Conservation (phyloP, 306 rosid species). For the Trifolium dubium region DNA sequence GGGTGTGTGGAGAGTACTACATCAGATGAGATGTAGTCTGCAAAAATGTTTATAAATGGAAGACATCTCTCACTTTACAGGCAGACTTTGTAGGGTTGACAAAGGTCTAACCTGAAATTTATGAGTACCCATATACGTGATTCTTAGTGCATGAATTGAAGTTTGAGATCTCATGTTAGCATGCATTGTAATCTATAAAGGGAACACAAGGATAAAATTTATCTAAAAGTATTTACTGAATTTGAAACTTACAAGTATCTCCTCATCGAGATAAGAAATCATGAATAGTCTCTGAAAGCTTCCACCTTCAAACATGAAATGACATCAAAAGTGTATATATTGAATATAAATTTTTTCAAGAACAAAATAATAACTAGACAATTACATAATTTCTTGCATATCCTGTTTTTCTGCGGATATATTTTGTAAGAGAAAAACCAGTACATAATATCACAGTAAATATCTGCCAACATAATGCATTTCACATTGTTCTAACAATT, state of each 20-base stretch:
- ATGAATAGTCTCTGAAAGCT: constrained; percentile 77
- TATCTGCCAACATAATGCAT: not conserved
- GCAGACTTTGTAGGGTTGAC: not conserved
- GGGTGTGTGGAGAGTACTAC: not conserved
- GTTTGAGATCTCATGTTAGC: constrained; percentile 3
- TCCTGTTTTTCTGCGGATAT: constrained; percentile 1
- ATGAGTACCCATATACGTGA: not conserved
- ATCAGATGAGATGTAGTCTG: not conserved
- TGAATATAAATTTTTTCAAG: constrained; percentile 21
- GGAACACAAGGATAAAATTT: constrained; percentile 8
- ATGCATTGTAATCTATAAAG: constrained; percentile 20
- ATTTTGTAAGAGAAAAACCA: constrained; percentile 20
- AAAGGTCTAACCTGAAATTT: not conserved
- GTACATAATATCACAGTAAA: constrained; percentile 14
- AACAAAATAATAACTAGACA: constrained; percentile 1
- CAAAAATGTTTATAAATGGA: not conserved
- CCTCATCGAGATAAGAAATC: constrained; percentile 96
- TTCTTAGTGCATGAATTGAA: constrained; percentile 17
- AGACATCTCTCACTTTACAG: not conserved
- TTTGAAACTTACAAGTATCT: constrained; percentile 81
- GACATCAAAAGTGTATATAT: constrained; percentile 6
- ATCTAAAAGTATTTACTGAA: constrained; percentile 27
- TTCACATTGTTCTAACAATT: constrained; percentile 30
- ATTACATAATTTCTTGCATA: constrained; percentile 12
- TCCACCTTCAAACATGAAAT: constrained; percentile 68